Base-by-base conservation (phyloP, 1,284 basidiomycete genomes). In the Rhodotorula sp. region DNA sequence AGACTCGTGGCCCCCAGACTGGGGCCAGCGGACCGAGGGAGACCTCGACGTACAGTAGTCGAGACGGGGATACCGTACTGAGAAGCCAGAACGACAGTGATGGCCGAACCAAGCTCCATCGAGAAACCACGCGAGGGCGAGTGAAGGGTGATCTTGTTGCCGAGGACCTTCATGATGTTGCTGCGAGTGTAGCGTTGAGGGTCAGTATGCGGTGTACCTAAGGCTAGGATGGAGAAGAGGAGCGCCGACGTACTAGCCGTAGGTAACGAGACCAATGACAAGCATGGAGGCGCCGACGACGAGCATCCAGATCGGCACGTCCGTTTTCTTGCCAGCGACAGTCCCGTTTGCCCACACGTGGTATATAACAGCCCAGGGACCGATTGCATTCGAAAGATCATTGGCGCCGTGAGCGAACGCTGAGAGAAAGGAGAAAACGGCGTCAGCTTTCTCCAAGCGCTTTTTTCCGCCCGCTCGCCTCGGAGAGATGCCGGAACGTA, bases 81-180 rank as follows among this genome's bases (percentile, higher is more conserved):
- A 34, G 82, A 82, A 66, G 83, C 83, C 60, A 84, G 79, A 57
- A 84, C 79, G 73, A 84, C 79, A 10, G 72, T 70, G 60, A 68
- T 68, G 43, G 64, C 55, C 26, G 50, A n/a, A 48, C 62, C 38
- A 47, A 84, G 77, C 77, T 85, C 83, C 84, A 85, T 85, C 14
- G 80, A 81, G 79, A 83, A 83, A 31, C 84, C 84, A 66, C 84
- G 81, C 16, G 82, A 83, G 5, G 84, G 84, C 1, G 83, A 83
- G 72, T 80, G 79, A 59, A 84, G 79, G 14, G 84, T 84, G 67
- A 84, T 79, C 38, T 79, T 79, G 81, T 84, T 84, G 45, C 83
- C 83, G 70, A 84, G 79, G 21, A 81, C 80, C 5, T 38, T 50
- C 77, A 80, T 79, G 66, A 81, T 78, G 69, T 78, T 78, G 74